Percentiles rank a stretch among this genome's conserved stretches.
Evolutionary conservation across 345 rosid species (phyloP).

Genomic region (Salix arbutifolia): DNA sequence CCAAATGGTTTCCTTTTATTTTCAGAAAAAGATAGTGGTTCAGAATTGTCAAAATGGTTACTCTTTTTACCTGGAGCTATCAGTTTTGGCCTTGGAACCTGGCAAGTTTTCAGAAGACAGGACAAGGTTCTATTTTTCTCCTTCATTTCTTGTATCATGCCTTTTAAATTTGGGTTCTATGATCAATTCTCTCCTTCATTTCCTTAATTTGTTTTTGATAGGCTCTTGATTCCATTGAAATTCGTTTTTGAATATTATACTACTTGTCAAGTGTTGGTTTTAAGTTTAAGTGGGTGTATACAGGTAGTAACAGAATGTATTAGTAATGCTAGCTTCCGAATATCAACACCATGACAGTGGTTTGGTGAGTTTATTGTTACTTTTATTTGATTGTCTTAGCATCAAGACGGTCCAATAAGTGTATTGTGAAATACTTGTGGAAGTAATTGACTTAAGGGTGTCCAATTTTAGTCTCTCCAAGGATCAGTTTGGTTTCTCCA

Average conservation of each 20-base stretch:
- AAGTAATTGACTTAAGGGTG: no score
- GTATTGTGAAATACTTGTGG: no score
- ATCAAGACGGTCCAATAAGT: no score
- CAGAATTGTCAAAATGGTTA: constrained; percentile 58
- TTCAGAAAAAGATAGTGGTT: constrained; percentile 27
- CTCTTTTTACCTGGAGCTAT: constrained; percentile 87
- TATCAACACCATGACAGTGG: no score
- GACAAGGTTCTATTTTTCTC: constrained; percentile 57
- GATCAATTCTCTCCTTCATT: background rate
- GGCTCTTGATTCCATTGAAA: background rate
- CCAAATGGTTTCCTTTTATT: no score
- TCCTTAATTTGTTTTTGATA: background rate
- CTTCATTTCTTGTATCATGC: background rate
- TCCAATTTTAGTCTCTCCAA: no score
- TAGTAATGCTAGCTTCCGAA: no score
- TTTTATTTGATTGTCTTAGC: no score
- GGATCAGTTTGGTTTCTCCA: background rate
- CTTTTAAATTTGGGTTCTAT: background rate
- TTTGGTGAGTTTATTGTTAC: background rate
- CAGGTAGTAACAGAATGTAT: no score
- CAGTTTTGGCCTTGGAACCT: constrained; percentile 92
- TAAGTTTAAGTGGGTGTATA: no score
- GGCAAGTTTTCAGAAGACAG: constrained; percentile 91
- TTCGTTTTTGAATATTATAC: no score
- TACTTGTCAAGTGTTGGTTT: no score